phyloP scores from a whole-genome alignment of 208 protist species.

The Acanthamoeba lugdunensis region DNA sequence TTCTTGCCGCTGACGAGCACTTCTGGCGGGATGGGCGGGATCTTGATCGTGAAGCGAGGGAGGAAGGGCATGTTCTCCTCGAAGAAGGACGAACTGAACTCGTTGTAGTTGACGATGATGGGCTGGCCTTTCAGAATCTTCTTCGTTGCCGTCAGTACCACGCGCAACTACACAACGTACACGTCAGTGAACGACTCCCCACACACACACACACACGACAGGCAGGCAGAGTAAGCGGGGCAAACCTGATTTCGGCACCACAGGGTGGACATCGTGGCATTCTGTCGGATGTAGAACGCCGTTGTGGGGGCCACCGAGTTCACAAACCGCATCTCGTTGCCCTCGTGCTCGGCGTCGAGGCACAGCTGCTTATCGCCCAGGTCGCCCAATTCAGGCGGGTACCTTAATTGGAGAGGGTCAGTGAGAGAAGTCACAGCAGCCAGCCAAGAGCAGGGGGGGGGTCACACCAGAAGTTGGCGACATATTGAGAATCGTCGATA shows the following conservation, averaged over 20 bases:
- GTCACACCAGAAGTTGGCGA: slow-evolving; percentile 52
- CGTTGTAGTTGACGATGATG: slow-evolving; percentile 69
- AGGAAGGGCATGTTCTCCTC: slow-evolving; percentile 67
- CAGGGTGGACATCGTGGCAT: slow-evolving; percentile 40
- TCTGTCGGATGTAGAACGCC: slow-evolving; percentile 67
- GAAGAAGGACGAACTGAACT: slow-evolving; percentile 53
- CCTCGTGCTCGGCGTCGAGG: slow-evolving; percentile 42
- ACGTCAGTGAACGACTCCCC: too few relatives aligned
- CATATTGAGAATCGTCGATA: slow-evolving; percentile 10
- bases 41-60: slow-evolving; percentile 1
- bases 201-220: not conserved
- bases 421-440: not conserved
- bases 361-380: slow-evolving; percentile 30
- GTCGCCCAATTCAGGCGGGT: not conserved
- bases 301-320: slow-evolving; percentile 68
- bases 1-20: slow-evolving; percentile 44
- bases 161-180: not conserved
- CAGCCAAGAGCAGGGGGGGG: not conserved
- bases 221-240: not conserved
- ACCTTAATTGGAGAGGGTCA: too few relatives aligned
- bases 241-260: slow-evolving; percentile 33
- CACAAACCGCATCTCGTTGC: slow-evolving; percentile 58
- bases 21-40: slow-evolving; percentile 35
- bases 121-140: slow-evolving; percentile 43
- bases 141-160: slow-evolving; percentile 13